Conservation (phyloP, 1,139 yeast species). For the Geotrichum candidum region DNA sequence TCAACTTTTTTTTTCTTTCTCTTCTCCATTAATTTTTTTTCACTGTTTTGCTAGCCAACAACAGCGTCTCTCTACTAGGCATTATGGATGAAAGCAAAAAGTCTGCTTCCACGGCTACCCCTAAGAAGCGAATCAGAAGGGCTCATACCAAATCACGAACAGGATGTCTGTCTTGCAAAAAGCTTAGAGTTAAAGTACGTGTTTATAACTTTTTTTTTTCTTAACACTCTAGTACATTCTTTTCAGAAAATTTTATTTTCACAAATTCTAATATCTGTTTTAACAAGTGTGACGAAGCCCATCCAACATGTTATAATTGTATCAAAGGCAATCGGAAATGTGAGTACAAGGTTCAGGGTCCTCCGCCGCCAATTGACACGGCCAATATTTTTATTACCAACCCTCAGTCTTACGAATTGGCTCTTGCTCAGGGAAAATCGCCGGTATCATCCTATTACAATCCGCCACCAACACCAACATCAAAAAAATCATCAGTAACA, state of each 20-base stretch:
- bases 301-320: constrained; percentile 14
- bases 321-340: constrained; percentile 11
- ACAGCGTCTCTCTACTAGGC: background rate
- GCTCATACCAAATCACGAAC: constrained; percentile 16
- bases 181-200: constrained; percentile 15
- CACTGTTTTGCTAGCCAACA: background rate
- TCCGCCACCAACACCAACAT: background rate
- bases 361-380: constrained; percentile 11
- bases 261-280: background rate
- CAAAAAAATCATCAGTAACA: background rate
- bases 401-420: constrained; percentile 13
- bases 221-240: background rate
- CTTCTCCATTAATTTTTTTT: background rate
- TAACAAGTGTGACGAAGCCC: constrained; percentile 14
- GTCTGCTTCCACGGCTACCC: background rate
- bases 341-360: constrained; percentile 12
- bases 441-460: constrained; percentile 6
- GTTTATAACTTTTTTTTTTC: background rate
- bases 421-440: constrained; percentile 10
- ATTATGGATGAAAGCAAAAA: background rate
- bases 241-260: background rate
- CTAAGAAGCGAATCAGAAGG: constrained; percentile 13
- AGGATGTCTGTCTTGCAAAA: constrained; percentile 17
- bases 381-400: constrained; percentile 13
- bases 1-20: background rate